Percentiles rank a stretch among this genome's conserved stretches.
Evolutionary conservation across 768 basidiomycete genomes (phyloP).

Genomic region (Cytidiella melzeri): DNA sequence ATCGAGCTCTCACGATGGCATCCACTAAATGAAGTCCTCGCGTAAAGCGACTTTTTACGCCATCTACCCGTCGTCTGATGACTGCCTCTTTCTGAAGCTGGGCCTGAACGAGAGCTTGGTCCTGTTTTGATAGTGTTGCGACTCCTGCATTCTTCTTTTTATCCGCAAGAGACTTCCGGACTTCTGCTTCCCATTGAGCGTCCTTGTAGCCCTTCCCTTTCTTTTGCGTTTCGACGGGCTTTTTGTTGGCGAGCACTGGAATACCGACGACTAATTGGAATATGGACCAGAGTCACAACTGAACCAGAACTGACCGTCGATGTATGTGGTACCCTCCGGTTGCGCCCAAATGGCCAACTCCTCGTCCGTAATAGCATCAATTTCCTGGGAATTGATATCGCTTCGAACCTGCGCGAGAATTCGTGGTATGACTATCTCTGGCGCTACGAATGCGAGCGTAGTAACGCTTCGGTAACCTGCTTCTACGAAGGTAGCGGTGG

Average conservation of each 20-base stretch:
- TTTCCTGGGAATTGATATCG: conserved; percentile 56
- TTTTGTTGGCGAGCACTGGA: conserved; percentile 59
- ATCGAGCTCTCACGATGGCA: conserved; percentile 47
- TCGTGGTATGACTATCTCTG: conserved; percentile 57
- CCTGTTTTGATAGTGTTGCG: conserved; percentile 69
- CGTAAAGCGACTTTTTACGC: conserved; percentile 46
- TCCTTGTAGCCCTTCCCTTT: conserved; percentile 90
- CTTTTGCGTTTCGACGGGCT: conserved; percentile 40
- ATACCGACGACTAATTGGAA: neutral
- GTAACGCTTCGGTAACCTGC: conserved; percentile 72
- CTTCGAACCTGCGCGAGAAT: conserved; percentile 58
- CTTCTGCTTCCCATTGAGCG: conserved; percentile 91
- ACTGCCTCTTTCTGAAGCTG: conserved; percentile 78
- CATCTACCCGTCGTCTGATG: conserved; percentile 54
- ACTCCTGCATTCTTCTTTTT: conserved; percentile 57
- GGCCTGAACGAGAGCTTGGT: conserved; percentile 74
- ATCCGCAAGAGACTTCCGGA: conserved; percentile 75
- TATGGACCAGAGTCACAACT: neutral
- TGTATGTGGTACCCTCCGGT: conserved; percentile 71
- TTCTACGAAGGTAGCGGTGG: conserved; percentile 35
- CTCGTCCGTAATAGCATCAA: conserved; percentile 59
- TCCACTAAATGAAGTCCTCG: conserved; percentile 68
- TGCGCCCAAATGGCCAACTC: conserved; percentile 86
- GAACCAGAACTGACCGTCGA: conserved; percentile 54
- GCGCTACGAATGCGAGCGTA: conserved; percentile 77